These are phyloP conservation scores for Aspergillus quadricinctus DNA, from an alignment of 2,329 filamentous ascomycete genomes.

Conservation along the genomic window DNA sequence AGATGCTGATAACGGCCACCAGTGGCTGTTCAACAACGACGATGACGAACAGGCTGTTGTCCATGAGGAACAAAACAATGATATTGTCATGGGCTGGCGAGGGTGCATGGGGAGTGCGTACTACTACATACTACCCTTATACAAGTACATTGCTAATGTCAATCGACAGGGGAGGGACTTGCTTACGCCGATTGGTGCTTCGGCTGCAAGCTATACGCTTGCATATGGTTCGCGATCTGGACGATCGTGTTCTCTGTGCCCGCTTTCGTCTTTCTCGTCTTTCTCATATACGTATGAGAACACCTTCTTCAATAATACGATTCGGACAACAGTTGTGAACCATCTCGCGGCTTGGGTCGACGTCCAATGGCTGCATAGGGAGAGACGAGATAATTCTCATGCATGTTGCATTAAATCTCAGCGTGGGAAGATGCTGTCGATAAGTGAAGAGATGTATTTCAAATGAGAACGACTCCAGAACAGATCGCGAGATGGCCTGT, in stretches of 20 bases:
- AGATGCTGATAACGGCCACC: not conserved
- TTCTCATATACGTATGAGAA: not conserved
- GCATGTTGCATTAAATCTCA: too few species aligned
- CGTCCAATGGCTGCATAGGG: too few species aligned
- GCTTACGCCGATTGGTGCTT: not conserved
- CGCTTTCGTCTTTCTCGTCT: not conserved
- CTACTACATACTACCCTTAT: not conserved
- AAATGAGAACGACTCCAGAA: too few species aligned
- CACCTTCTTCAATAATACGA: too few species aligned
- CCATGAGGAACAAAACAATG: not conserved
- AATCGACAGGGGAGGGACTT: not conserved
- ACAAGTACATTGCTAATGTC: not conserved
- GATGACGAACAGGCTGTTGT: not conserved
- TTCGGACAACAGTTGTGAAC: too few species aligned
- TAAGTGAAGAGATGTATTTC: too few species aligned
- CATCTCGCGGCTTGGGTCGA: too few species aligned
- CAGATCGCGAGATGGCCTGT: too few species aligned
- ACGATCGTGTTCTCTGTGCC: not conserved
- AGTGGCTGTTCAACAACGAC: not conserved
- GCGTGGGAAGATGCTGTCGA: too few species aligned
- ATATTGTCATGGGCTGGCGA: not conserved
- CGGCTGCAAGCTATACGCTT: not conserved
- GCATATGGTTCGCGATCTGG: too few species aligned
- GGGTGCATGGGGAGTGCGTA: not conserved
- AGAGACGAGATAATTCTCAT: too few species aligned